phyloP scores from a whole-genome alignment of 768 basidiomycete genomes.

The Galerina marginata region DNA sequence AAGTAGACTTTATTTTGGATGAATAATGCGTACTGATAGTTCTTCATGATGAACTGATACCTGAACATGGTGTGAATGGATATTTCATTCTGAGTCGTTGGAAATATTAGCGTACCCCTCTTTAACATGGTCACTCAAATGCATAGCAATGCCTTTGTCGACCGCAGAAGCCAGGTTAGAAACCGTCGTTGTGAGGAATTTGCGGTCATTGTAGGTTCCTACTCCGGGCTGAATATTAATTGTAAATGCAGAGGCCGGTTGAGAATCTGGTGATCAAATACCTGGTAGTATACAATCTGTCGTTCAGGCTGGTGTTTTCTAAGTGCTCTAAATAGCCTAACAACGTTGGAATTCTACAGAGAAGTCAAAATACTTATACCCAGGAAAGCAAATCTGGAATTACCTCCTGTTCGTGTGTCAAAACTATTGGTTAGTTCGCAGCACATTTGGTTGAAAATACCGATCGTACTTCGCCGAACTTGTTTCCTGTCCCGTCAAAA shows the following conservation, averaged over 20 bases:
- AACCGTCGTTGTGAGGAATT: constrained; percentile 24
- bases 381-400: not conserved
- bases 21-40: constrained; percentile 2
- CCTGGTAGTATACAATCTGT: constrained; percentile 62
- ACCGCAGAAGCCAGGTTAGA: constrained; percentile 21
- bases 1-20: not conserved
- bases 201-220: constrained; percentile 13
- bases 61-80: not conserved
- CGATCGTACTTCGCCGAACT: constrained; percentile 30
- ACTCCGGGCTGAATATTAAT: constrained; percentile 7
- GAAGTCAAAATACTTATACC: not conserved
- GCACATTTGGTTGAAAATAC: not conserved
- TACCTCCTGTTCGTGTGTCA: constrained; percentile 4
- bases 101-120: constrained; percentile 26
- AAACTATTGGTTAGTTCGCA: not conserved
- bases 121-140: constrained; percentile 35
- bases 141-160: constrained; percentile 28
- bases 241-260: no score
- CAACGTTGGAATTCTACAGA: constrained; percentile 49
- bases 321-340: constrained; percentile 48
- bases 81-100: no score
- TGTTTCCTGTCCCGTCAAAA: constrained; percentile 37
- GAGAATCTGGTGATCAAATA: no score
- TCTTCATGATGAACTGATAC: constrained; percentile 9
- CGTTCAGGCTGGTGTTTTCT: constrained; percentile 49